These are phyloP conservation scores for Russula sp. DNA, from an alignment of 768 basidiomycete genomes.

Conservation along the genomic window DNA sequence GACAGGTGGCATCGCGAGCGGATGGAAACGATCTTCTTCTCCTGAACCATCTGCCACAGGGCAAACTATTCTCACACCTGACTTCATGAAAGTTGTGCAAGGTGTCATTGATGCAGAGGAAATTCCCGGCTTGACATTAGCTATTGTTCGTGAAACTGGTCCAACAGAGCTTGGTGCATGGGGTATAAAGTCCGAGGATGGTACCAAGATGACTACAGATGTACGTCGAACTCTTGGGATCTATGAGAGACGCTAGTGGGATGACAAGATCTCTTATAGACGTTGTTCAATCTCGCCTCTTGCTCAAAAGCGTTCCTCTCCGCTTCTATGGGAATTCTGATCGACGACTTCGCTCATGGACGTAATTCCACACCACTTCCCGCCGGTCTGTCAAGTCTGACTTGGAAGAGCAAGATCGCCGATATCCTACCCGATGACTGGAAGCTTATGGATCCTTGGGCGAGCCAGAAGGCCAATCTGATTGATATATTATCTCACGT, in stretches of 20 bases:
- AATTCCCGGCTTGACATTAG: conserved; percentile 13
- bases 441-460: conserved; percentile 39
- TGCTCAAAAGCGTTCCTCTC: conserved; percentile 39
- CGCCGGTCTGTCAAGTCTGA: conserved; percentile 28
- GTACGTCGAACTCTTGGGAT: background rate
- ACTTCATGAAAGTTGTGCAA: conserved; percentile 1
- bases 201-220: conserved; percentile 16
- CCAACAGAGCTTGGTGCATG: conserved; percentile 11
- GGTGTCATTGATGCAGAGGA: background rate
- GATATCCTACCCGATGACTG: conserved; percentile 36
- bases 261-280: conserved; percentile 28
- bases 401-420: conserved; percentile 35
- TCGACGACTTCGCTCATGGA: conserved; percentile 36
- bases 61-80: conserved; percentile 10
- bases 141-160: conserved; percentile 1
- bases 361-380: conserved; percentile 35
- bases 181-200: conserved; percentile 15
- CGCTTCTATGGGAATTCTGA: conserved; percentile 36
- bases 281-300: conserved; percentile 35
- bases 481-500: conserved; percentile 38
- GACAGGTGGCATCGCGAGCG: background rate
- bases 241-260: background rate
- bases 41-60: background rate
- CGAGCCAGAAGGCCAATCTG: conserved; percentile 33
- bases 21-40: background rate